Evolutionary conservation across 176 grass and related monocot genomes (phyloP).

Genomic region (Thalia dealbata): DNA sequence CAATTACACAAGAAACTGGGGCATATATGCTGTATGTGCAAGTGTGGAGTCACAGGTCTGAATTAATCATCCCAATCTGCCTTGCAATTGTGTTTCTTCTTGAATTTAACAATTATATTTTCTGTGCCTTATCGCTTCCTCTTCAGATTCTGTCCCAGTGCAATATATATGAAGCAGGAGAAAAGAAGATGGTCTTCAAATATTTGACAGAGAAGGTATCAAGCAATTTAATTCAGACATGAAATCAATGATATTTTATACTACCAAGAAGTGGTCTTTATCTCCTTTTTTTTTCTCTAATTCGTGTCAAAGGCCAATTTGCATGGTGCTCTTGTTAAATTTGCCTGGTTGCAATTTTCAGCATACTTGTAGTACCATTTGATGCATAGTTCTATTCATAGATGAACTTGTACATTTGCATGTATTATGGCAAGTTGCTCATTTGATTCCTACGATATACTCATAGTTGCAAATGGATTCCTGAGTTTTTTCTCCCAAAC

Average conservation of each 20-base stretch:
- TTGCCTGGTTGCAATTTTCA: too few relatives aligned
- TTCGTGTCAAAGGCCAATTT: too few relatives aligned
- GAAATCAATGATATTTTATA: neutral
- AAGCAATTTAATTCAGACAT: neutral
- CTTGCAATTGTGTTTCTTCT: neutral
- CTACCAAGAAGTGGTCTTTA: neutral
- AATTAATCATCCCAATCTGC: neutral
- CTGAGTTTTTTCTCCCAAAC: too few relatives aligned
- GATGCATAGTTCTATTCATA: too few relatives aligned
- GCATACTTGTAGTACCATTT: too few relatives aligned
- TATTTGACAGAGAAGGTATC: slow-evolving; percentile 52
- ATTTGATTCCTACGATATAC: too few relatives aligned
- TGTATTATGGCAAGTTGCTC: too few relatives aligned
- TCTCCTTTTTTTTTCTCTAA: too few relatives aligned
- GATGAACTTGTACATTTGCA: too few relatives aligned
- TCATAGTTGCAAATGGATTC: too few relatives aligned
- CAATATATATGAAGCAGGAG: slow-evolving; percentile 80
- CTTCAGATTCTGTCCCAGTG: slow-evolving; percentile 63
- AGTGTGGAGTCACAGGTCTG: slow-evolving; percentile 66
- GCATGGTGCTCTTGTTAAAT: too few relatives aligned
- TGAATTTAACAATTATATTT: neutral
- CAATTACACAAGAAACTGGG: slow-evolving; percentile 76
- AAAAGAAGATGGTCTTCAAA: slow-evolving; percentile 52
- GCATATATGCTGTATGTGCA: slow-evolving; percentile 76
- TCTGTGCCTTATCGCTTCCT: neutral